A percentile compares a stretch with the other conserved stretches of the same genome.
These are phyloP conservation scores for Rhododendron vialii DNA, from an alignment of 148 eudicot species.

Conservation along the genomic window DNA sequence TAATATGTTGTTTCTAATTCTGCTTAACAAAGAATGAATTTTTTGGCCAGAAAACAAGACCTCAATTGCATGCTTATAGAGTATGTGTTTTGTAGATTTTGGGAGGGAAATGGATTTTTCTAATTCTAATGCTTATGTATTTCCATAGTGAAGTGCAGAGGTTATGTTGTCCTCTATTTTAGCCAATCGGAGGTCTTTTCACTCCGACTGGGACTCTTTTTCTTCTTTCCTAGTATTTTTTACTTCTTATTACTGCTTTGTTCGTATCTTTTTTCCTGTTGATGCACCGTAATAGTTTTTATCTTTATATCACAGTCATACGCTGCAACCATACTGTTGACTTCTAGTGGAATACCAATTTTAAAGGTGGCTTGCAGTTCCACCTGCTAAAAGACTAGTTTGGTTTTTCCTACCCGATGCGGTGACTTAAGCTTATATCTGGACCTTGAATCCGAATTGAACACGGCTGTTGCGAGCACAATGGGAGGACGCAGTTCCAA, in stretches of 20 bases:
- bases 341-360: not conserved
- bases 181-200: not conserved
- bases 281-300: not conserved
- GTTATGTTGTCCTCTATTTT: too few relatives aligned
- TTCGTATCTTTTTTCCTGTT: not conserved
- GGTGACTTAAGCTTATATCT: not conserved
- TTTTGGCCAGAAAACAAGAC: not conserved
- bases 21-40: not conserved
- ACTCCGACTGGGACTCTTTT: not conserved
- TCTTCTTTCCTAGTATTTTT: not conserved
- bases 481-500: slow-evolving; percentile 28
- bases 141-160: too few relatives aligned
- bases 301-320: not conserved
- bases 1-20: not conserved
- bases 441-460: slow-evolving; percentile 1
- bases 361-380: not conserved
- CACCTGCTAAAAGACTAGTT: not conserved
- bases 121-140: not conserved
- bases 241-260: not conserved
- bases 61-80: not conserved
- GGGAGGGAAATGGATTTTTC: not conserved
- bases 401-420: not conserved
- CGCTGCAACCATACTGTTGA: not conserved
- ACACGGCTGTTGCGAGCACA: not conserved
- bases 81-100: not conserved